Conservation (phyloP, 108 stramenopile species). For the Parietichytrium sp. region DNA sequence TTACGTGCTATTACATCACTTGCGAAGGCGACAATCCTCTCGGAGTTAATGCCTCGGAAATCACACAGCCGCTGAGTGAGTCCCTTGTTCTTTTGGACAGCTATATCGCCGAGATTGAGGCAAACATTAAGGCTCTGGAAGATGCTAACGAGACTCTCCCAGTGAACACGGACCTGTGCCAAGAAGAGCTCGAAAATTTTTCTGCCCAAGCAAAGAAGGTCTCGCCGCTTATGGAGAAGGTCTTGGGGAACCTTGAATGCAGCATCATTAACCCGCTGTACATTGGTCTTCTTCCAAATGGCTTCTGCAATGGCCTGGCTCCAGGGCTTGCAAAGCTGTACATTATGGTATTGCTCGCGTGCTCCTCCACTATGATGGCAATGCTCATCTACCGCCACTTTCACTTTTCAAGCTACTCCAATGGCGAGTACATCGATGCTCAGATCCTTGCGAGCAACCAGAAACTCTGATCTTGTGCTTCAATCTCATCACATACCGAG, state of each 20-base stretch:
- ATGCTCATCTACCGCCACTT: background rate
- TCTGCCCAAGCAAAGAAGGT: background rate
- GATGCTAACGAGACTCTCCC: background rate
- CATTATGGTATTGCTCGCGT: background rate
- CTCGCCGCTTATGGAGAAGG: background rate
- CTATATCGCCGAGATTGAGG: background rate
- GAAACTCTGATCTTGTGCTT: no score
- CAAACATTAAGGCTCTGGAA: background rate
- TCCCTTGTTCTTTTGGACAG: background rate
- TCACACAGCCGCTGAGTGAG: background rate
- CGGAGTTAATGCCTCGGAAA: background rate
- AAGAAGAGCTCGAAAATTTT: background rate
- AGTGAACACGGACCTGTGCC: background rate
- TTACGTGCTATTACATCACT: background rate
- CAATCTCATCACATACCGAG: no score
- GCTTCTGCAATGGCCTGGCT: background rate
- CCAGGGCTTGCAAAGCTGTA: background rate
- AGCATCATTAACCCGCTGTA: constrained; percentile 16
- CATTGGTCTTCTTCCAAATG: background rate
- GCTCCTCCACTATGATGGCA: background rate
- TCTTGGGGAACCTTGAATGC: background rate
- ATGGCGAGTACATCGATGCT: background rate
- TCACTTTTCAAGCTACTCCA: background rate
- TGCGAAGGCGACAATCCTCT: constrained; percentile 28
- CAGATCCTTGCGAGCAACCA: background rate